Evolutionary conservation across 768 basidiomycete genomes (phyloP), one percentile per base, ranked within the genome.

Genomic region (Amanita subjunquillea): DNA sequence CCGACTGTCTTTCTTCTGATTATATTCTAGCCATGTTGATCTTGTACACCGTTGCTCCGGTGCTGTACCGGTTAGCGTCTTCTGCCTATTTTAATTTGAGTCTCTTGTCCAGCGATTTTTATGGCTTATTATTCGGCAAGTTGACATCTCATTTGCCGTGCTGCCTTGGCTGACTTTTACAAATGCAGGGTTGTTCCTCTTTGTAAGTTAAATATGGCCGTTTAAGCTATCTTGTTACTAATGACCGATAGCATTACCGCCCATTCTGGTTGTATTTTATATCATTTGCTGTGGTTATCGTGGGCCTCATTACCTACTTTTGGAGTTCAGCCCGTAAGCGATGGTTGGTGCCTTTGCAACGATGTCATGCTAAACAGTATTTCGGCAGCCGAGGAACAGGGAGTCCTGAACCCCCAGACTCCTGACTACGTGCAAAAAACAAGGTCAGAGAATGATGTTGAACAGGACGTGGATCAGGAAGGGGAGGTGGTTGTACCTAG

Each of bases 201-300:
- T 72, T 60, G 77, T 79, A 58, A 32, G 73, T 65, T 34, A 10
- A 22, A 8, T 30, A 23, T 5, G 27, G 29, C 20, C 30, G 20
- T 6, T 37, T 50, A 9, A 15, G 40, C 47, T 54, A 56, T 45
- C 41, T 54, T 48, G 40, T 41, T 15, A 23, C 23, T 38, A 46
- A 36, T 53, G 41, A 37, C 17, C 23, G n/a, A 50, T 57, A 91
- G 89, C 84, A 90, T 58, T 91, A 79, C 69, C 65, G 69, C 41
- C 91, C 91, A 3, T 92, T 79, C 72, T 93, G 90, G 89, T 75
- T 93, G 13, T 92, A 93, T 73, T 93, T 93, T 68, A 70, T 83
- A 55, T 77, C 91, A 0, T 93, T 86, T 60, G 74, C 67, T 1
- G 72, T 91, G 12, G 80, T 91, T 55, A 63, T 92, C 41, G 32